Conservation (phyloP, 139 green algal species). For the Edaphochlamys debaryana region DNA sequence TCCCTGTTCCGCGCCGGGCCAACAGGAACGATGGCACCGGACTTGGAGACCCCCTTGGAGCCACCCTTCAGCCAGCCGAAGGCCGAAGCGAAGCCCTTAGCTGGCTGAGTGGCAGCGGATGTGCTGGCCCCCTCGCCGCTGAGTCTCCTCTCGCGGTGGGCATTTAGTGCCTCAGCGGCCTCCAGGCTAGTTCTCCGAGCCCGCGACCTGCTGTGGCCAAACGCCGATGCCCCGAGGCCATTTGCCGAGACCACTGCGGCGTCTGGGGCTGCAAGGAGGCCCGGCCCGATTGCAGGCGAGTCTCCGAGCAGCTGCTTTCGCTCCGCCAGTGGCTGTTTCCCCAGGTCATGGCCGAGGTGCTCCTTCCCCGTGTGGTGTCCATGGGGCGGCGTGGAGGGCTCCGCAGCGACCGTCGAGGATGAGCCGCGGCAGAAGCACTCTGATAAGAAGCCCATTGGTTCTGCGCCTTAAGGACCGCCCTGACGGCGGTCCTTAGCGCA, state of each 20-base stretch:
- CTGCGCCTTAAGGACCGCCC: too few relatives aligned
- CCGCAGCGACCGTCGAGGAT: neutral
- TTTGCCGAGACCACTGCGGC: too few relatives aligned
- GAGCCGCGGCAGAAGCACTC: too few relatives aligned
- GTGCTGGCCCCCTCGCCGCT: too few relatives aligned
- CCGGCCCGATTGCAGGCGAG: neutral
- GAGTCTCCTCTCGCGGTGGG: slow-evolving; percentile 14
- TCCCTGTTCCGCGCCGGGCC: neutral
- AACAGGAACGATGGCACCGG: too few relatives aligned
- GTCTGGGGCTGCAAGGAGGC: neutral
- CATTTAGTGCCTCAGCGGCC: neutral
- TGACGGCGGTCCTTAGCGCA: too few relatives aligned
- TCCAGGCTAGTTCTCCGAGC: slow-evolving; percentile 4
- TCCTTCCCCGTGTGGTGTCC: neutral
- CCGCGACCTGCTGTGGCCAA: neutral
- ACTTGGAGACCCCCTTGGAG: neutral
- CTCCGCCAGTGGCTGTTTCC: slow-evolving; percentile 35
- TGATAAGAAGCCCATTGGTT: too few relatives aligned
- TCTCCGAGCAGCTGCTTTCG: neutral
- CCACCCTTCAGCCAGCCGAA: slow-evolving; percentile 36
- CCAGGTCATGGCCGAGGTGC: slow-evolving; percentile 15
- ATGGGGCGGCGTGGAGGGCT: neutral
- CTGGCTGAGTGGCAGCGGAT: too few relatives aligned
- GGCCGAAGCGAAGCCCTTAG: neutral
- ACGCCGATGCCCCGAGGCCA: neutral